Base-by-base conservation (phyloP, 2,329 filamentous ascomycete species). In the Zymoseptoria pseudotritici region DNA sequence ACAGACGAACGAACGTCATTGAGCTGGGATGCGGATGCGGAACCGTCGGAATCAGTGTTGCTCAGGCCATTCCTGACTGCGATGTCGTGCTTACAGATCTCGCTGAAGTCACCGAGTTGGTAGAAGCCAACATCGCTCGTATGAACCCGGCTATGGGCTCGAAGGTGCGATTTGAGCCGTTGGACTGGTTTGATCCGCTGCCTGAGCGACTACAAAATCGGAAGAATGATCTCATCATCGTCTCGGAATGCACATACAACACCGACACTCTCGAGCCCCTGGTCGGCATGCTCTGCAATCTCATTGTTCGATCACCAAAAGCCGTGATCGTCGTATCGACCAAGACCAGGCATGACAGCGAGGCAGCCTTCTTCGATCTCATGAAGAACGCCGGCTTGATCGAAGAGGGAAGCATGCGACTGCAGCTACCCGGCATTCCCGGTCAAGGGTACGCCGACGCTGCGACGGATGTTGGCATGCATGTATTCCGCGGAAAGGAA, bases 191-290 rank as follows among this genome's bases (percentile, higher is more conserved):
- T n/a, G 70, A 77, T 13, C 71, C 78, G 13, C 71, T 86, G 6
- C 78, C 81, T 0, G 46, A 61, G 50, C 60, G 58, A 6, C 56
- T 77, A 2, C 64, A 66, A 26, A 67, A 71, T 4, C 70, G 76
- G 46, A 71, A 79, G 10, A 79, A 83, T 66, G 82, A 88, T 70
- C 68, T 90, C 36, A 78, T 89, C 21, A 70, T 89, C 3, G 81
- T 88, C 1, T 85, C 86, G 1, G 87, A 90, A 70, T 90, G 87
- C 73, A 90, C 86, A 1, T 90, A 90, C 74, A 90, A 90, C 70
- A 77, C 82, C 17, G 86, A 88, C 66, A 87, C 83, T 61, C 80
- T 86, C 56, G 83, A 84, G 2, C 79, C 83, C 22, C 75, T 90
- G 46, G 85, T 89, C 7, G 73, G 74, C 26, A 86, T 84, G 1